Conservation (phyloP, 2,329 filamentous ascomycete species). For the Fusarium tjaetaba region DNA sequence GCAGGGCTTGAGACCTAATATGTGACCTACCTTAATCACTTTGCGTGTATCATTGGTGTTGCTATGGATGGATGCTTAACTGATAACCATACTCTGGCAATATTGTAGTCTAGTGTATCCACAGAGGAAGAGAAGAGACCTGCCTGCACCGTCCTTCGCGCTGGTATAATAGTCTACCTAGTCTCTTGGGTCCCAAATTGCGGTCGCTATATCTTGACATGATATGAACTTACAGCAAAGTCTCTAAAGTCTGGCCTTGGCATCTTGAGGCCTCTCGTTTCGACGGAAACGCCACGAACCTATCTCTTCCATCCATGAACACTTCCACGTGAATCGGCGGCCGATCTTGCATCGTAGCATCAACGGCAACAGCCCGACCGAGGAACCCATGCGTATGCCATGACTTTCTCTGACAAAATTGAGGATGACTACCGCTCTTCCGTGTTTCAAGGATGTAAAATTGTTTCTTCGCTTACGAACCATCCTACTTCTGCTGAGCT, state of each 20-base stretch:
- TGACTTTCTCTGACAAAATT: background rate
- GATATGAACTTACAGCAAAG: constrained; percentile 15
- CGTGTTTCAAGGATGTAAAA: constrained; percentile 5
- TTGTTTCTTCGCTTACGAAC: constrained; percentile 24
- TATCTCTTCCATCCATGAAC: constrained; percentile 2
- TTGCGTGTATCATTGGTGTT: background rate
- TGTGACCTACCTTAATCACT: background rate
- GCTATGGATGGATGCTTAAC: background rate
- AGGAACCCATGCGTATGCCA: constrained; percentile 13
- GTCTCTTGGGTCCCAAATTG: background rate
- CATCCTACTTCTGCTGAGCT: constrained; percentile 36
- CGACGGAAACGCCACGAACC: background rate
- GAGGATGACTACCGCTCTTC: background rate
- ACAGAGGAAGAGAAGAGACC: background rate
- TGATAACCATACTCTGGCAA: background rate
- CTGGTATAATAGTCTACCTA: background rate
- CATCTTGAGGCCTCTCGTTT: background rate
- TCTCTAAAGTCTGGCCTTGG: background rate
- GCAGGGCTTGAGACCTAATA: background rate
- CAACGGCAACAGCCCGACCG: constrained; percentile 7
- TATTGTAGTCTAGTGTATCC: background rate
- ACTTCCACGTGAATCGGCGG: constrained; percentile 4
- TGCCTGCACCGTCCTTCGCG: constrained; percentile 16
- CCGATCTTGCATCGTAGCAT: constrained; percentile 14
- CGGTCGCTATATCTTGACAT: background rate